Evolutionary conservation across 73 alveolate species (phyloP).

Genomic region (Stentor coeruleus): DNA sequence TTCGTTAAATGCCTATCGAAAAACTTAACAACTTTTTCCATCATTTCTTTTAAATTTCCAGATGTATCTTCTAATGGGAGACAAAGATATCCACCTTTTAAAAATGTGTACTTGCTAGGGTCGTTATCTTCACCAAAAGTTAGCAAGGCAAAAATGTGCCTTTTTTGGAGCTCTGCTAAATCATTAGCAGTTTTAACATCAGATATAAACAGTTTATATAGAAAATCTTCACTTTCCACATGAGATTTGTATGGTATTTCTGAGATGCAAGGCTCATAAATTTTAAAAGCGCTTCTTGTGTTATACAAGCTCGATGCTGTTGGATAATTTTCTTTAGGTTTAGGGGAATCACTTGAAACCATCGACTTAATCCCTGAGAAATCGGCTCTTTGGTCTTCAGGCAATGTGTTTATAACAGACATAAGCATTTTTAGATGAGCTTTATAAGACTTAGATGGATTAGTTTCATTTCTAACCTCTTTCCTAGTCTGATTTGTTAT

Average conservation of each 20-base stretch:
- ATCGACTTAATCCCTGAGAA: background rate
- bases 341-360: background rate
- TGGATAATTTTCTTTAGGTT: background rate
- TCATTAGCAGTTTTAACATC: background rate
- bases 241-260: background rate
- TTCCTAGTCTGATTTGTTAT: background rate
- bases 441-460: background rate
- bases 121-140: background rate
- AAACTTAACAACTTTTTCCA: background rate
- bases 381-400: background rate
- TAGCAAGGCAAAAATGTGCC: background rate
- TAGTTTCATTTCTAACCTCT: background rate
- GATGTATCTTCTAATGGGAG: background rate
- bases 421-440: background rate
- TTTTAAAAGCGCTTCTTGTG: no score
- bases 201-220: background rate
- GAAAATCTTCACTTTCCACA: background rate
- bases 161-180: background rate
- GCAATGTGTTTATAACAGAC: background rate
- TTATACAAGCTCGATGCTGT: background rate
- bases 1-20: background rate
- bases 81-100: slow-evolving; percentile 7
- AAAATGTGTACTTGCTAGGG: background rate
- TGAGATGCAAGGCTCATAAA: background rate
- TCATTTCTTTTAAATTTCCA: background rate